These are phyloP conservation scores for Penicillium occitanis DNA, from an alignment of 2,329 filamentous ascomycete species.

Conservation along the genomic window DNA sequence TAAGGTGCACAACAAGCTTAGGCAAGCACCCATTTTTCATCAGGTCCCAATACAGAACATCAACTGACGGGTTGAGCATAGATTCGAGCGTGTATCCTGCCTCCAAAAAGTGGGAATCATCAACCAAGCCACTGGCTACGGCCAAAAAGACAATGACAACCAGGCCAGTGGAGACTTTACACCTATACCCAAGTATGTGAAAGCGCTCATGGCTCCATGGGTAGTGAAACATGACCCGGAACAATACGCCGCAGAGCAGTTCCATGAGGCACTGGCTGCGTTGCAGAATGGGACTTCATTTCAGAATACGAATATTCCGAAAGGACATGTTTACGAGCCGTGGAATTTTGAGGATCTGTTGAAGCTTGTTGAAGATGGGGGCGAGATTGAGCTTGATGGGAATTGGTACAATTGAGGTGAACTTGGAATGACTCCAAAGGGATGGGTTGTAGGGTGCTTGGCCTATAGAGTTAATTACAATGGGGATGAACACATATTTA, in stretches of 20 bases:
- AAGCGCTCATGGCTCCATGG: slow-evolving; percentile 22
- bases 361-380: slow-evolving; percentile 4
- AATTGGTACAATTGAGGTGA: slow-evolving; percentile 9
- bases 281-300: slow-evolving; percentile 28
- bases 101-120: slow-evolving; percentile 18
- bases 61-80: neutral
- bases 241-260: slow-evolving; percentile 31
- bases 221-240: slow-evolving; percentile 25
- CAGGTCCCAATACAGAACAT: neutral
- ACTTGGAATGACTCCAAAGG: neutral
- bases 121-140: slow-evolving; percentile 19
- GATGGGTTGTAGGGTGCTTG: neutral
- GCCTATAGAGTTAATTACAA: neutral
- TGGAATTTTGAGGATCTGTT: slow-evolving; percentile 32
- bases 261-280: slow-evolving; percentile 26
- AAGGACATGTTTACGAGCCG: slow-evolving; percentile 29
- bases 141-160: neutral
- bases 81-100: slow-evolving; percentile 19
- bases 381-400: slow-evolving; percentile 17
- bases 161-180: neutral
- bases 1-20: slow-evolving; percentile 18
- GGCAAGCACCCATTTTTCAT: neutral
- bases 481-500: neutral
- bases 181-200: slow-evolving; percentile 14
- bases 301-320: slow-evolving; percentile 33